Conservation (phyloP, 768 basidiomycete genomes). For the Hygrophorus russula region DNA sequence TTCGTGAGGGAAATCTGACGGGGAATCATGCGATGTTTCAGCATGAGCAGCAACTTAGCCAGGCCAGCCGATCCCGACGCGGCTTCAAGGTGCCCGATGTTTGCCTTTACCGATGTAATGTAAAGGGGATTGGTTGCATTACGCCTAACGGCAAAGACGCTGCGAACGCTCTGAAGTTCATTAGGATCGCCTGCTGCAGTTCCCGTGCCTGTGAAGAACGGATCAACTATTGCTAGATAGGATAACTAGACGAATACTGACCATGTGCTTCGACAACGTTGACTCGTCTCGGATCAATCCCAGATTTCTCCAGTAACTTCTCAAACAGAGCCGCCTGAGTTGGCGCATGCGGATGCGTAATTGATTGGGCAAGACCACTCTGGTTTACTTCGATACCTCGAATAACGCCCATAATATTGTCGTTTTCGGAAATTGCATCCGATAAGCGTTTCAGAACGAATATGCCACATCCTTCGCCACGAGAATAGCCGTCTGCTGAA, state of each 20-base stretch:
- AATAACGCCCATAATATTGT: slow-evolving; percentile 58
- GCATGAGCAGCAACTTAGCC: slow-evolving; percentile 63
- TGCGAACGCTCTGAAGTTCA: slow-evolving; percentile 54
- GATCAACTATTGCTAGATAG: too few species aligned
- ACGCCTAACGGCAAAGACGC: slow-evolving; percentile 35
- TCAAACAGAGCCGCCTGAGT: slow-evolving; percentile 50
- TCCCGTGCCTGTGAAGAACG: slow-evolving; percentile 31
- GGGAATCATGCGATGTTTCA: slow-evolving; percentile 44
- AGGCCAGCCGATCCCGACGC: slow-evolving; percentile 66
- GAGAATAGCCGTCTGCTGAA: slow-evolving; percentile 63
- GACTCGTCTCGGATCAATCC: slow-evolving; percentile 33
- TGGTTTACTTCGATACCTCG: slow-evolving; percentile 65
- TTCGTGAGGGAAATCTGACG: slow-evolving; percentile 44
- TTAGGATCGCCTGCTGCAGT: slow-evolving; percentile 60
- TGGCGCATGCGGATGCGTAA: slow-evolving; percentile 60
- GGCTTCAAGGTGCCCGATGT: slow-evolving; percentile 67
- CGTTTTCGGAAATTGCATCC: slow-evolving; percentile 57
- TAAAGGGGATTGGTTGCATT: slow-evolving; percentile 40
- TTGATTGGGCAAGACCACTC: slow-evolving; percentile 51
- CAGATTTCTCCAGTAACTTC: slow-evolving; percentile 32
- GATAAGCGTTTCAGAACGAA: slow-evolving; percentile 63
- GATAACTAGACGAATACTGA: too few species aligned
- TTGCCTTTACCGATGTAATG: slow-evolving; percentile 60
- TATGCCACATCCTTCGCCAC: slow-evolving; percentile 58
- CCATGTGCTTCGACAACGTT: slow-evolving; percentile 64